Percentiles rank a stretch among this genome's conserved stretches.
These are phyloP conservation scores for Plenodomus biglobosus DNA, from an alignment of 2,329 filamentous ascomycete genomes.

Conservation along the genomic window DNA sequence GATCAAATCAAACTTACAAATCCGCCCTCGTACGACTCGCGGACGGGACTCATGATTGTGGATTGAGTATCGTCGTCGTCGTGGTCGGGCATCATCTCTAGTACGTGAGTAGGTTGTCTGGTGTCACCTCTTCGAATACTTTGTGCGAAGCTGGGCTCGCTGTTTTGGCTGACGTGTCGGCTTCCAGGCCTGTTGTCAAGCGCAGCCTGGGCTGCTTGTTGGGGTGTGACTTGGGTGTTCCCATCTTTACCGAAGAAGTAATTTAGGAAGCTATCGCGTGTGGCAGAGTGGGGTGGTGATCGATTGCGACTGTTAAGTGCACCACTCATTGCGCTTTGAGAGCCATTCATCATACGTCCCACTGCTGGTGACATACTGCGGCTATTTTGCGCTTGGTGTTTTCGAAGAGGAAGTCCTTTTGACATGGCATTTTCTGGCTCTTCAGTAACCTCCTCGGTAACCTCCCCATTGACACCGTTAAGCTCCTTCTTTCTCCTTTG, in stretches of 20 bases:
- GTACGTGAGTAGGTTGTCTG: conserved; percentile 52
- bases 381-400: conserved; percentile 60
- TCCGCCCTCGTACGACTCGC: conserved; percentile 53
- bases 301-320: conserved; percentile 65
- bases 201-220: conserved; percentile 47
- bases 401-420: conserved; percentile 61
- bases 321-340: conserved; percentile 58
- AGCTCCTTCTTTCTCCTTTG: conserved; percentile 80
- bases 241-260: conserved; percentile 99
- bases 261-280: conserved; percentile 90
- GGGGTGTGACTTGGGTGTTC: conserved; percentile 43
- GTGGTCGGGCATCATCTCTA: conserved; percentile 47
- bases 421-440: conserved; percentile 57
- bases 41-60: conserved; percentile 38
- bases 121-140: conserved; percentile 73
- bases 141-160: conserved; percentile 79
- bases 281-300: conserved; percentile 61
- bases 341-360: conserved; percentile 64
- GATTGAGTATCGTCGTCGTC: conserved; percentile 37
- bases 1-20: conserved; percentile 65
- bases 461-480: conserved; percentile 61
- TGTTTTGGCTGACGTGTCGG: conserved; percentile 75
- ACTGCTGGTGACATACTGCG: conserved; percentile 84
- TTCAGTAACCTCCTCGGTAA: conserved; percentile 64
- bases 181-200: conserved; percentile 45